Evolutionary conservation across 768 basidiomycete genomes (phyloP).

Genomic region (Naganishia friedmannii): DNA sequence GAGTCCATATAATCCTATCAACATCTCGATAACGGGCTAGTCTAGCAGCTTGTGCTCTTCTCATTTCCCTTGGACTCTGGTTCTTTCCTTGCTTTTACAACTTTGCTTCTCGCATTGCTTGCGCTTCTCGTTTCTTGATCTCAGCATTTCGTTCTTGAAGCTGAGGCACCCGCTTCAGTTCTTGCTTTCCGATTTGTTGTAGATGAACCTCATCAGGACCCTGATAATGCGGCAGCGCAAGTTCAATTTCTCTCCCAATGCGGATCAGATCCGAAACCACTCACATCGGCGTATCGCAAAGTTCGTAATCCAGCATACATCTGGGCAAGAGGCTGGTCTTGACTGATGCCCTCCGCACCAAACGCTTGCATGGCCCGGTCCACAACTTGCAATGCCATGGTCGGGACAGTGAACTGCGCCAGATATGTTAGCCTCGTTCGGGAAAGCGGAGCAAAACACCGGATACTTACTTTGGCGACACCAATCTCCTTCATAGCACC

Average conservation of each 20-base stretch:
- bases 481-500: slow-evolving; percentile 96
- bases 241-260: background rate
- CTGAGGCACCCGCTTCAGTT: slow-evolving; percentile 71
- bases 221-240: slow-evolving; percentile 12
- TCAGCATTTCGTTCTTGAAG: slow-evolving; percentile 50
- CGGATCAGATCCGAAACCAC: slow-evolving; percentile 2
- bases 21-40: no score
- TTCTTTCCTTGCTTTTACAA: slow-evolving; percentile 27
- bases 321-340: slow-evolving; percentile 77
- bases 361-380: slow-evolving; percentile 95
- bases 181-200: slow-evolving; percentile 87
- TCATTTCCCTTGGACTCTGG: background rate
- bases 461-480: slow-evolving; percentile 74
- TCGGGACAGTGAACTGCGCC: slow-evolving; percentile 84
- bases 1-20: no score
- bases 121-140: slow-evolving; percentile 34
- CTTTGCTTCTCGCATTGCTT: slow-evolving; percentile 32
- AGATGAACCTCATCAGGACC: slow-evolving; percentile 72
- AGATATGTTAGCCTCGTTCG: background rate
- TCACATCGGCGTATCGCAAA: slow-evolving; percentile 61
- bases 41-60: no score
- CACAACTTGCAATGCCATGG: slow-evolving; percentile 79
- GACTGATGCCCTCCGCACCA: slow-evolving; percentile 92
- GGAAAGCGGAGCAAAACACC: no score
- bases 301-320: slow-evolving; percentile 79